Base-by-base conservation (phyloP, 208 protist genomes). In the Leishmania tropica region DNA sequence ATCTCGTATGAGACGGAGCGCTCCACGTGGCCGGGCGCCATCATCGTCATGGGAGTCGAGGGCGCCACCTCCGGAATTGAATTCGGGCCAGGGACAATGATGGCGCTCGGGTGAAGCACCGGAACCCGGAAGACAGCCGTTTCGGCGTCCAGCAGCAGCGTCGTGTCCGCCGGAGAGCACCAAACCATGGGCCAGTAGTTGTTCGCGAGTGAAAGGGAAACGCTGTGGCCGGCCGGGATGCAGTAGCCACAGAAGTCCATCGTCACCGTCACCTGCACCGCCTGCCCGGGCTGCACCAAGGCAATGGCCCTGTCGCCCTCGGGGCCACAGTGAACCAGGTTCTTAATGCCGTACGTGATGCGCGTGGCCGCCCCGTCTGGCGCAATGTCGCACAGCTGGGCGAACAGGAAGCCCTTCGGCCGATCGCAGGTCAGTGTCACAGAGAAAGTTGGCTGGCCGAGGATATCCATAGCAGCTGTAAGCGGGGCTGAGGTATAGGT, bases 121-220 rank as follows among this genome's bases (percentile, higher is more conserved):
- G 90, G 88, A 28, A 90, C 67, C 3, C 53, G 17, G 35, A 94
- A 76, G 28, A 8, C 53, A 15, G 90, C 90, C 37, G 83, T 85
- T 17, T 64, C 51, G 31, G 82, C 48, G 56, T 83, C 56, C 19
- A 94, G 67, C 37, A 81, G 83, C 70, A 94, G 76, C 70, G 90
- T 92, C 40, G 87, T 90, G 75, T 88, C 80, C 80, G 86, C 81
- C 5, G 90, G 90, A 5, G 90, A 92, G 67, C 81, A 83, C 88
- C 90, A 94, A 53, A 94, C 83, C 86, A 90, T 92, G 45, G 90
- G 90, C 88, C 90, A 94, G 79, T 89, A 92, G 81, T 88, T 90
- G 80, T 94, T 94, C 71, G 90, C 88, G 31, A 94, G 74, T 37
- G 84, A 92, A 51, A 94, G 85, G 31, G 84, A 83, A 37, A 92